These are phyloP conservation scores for Scytalidium lignicola DNA, from an alignment of 2,329 filamentous ascomycete genomes.

Conservation along the genomic window DNA sequence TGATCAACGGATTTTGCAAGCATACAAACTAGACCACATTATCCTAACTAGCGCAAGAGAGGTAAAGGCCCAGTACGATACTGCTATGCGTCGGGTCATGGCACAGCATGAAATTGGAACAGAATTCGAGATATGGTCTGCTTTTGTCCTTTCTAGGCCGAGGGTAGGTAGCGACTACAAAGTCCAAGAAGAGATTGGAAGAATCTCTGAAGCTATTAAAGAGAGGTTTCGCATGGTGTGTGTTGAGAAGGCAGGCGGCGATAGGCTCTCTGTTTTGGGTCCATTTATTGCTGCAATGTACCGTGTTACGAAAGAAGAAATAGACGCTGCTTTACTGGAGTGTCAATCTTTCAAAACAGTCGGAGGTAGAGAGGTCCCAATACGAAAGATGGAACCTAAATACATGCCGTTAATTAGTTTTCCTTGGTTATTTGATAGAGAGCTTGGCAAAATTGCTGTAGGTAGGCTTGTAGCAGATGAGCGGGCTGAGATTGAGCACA, in stretches of 20 bases:
- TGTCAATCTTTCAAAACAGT: slow-evolving; percentile 32
- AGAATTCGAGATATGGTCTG: slow-evolving; percentile 89
- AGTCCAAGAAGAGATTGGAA: slow-evolving; percentile 75
- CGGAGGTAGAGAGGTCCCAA: slow-evolving; percentile 27
- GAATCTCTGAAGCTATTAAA: slow-evolving; percentile 60
- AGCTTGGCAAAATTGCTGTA: slow-evolving; percentile 65
- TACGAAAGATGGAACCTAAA: slow-evolving; percentile 34
- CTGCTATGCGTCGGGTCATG: slow-evolving; percentile 71
- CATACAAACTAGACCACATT: slow-evolving; percentile 50
- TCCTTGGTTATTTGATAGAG: slow-evolving; percentile 80
- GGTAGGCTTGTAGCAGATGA: slow-evolving; percentile 21
- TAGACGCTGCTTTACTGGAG: slow-evolving; percentile 53
- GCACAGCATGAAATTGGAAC: slow-evolving; percentile 76
- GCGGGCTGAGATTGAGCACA: slow-evolving; percentile 16
- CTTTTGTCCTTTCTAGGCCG: slow-evolving; percentile 74
- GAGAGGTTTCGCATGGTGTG: slow-evolving; percentile 64
- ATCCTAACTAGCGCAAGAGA: slow-evolving; percentile 54
- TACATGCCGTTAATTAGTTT: slow-evolving; percentile 84
- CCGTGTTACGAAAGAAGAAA: slow-evolving; percentile 68
- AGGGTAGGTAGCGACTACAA: slow-evolving; percentile 75
- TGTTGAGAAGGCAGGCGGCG: slow-evolving; percentile 56
- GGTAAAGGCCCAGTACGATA: slow-evolving; percentile 76
- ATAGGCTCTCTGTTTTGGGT: slow-evolving; percentile 53
- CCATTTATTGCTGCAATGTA: slow-evolving; percentile 87
- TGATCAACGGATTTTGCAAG: slow-evolving; percentile 66